Base-by-base conservation (phyloP, 768 basidiomycete species). In the Boletus sp. region DNA sequence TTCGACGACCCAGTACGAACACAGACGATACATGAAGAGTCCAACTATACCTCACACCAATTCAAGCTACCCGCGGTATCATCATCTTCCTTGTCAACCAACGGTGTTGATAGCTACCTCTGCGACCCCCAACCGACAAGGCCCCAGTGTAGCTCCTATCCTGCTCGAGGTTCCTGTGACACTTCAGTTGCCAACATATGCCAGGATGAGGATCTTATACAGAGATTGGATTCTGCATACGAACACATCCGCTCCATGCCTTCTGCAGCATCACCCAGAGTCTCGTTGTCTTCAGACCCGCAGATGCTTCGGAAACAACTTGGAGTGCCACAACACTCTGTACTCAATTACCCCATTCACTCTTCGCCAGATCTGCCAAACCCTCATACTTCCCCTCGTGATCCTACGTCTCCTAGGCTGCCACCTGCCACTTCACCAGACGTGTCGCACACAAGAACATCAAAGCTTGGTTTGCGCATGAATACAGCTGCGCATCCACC, bases 271-370 rank as follows among this genome's bases (percentile, higher is more conserved):
- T 55, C 65, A 42, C 55, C 48, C 33, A 42, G 35, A 28, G 51
- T 48, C 17, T 20, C 36, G n/a, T 41, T 69, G 8, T 58, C 71
- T 14, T 56, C 60, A n/a, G 66, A 72, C 17, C 69, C 71, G 44
- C 60, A 56, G 49, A 66, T 55, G 10, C 57, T 61, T 60, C 68
- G 57, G 47, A 71, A 67, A 48, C 67, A 73, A 32, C 57, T 72
- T 29, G 71, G 69, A 33, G 57, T 70, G 8, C 61, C 71, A 18
- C 71, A 72, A 29, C 71, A 70, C 45, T 70, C 69, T 17, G 69
- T 72, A 33, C 42, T 64, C 18, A 71, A 70, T 44, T 45, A 64
- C 32, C 58, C 64, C 5, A 30, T 47, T 9, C 39, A 51, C 14
- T 66, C 55, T 47, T 60, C 57, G 28, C 61, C 47, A 35, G 61